phyloP scores from a whole-genome alignment of 768 basidiomycete species.

The Lactarius sanguifluus region DNA sequence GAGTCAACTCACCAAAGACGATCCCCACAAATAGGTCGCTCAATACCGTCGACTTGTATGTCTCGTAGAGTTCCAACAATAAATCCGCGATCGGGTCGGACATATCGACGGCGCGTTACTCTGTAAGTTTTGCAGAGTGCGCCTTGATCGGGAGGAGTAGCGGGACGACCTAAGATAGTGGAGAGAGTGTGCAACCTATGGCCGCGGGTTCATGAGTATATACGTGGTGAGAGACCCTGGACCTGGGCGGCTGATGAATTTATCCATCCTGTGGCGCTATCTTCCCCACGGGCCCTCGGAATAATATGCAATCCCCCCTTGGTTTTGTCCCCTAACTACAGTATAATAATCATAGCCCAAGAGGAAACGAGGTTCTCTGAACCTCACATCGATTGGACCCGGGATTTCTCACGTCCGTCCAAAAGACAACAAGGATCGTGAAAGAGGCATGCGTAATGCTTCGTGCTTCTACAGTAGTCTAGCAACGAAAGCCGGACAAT shows the following conservation, averaged over 20 bases:
- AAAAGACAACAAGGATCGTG: too few species aligned
- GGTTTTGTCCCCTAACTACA: too few species aligned
- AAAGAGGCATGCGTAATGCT: too few species aligned
- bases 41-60: conserved; percentile 11
- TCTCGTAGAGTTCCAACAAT: conserved; percentile 10
- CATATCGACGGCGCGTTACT: conserved; percentile 5
- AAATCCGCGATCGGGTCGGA: conserved; percentile 1
- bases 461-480: conserved; percentile 33
- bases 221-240: background rate
- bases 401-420: too few species aligned
- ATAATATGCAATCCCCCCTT: too few species aligned
- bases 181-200: background rate
- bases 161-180: background rate
- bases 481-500: conserved; percentile 88
- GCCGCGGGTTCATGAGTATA: background rate
- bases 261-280: background rate
- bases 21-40: conserved; percentile 18
- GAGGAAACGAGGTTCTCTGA: too few species aligned
- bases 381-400: too few species aligned
- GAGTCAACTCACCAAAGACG: conserved; percentile 17
- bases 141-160: background rate
- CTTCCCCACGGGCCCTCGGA: background rate
- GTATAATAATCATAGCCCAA: too few species aligned
- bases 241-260: background rate
- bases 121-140: background rate